Base-by-base conservation (phyloP, 768 basidiomycete species). In the Russula griseocarnosa region DNA sequence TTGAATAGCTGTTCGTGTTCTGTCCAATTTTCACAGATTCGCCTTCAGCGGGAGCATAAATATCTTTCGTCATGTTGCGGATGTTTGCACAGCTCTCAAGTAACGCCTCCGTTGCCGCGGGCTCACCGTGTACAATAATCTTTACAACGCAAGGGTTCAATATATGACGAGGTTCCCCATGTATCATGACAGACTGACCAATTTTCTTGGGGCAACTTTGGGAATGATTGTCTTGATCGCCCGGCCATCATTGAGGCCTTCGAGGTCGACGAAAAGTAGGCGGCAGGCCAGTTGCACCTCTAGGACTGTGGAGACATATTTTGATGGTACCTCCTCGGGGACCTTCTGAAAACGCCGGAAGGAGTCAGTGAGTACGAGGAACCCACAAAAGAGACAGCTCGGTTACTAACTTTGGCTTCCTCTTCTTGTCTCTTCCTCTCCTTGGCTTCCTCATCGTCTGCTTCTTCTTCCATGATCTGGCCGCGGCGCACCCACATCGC, bases 201-300 rank as follows among this genome's bases (percentile, higher is more conserved):
- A 86, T 79, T 94, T 95, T 22, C 97, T 83, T 34, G 97, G 97
- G 71, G 96, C 94, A 65, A 99, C 86, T 78, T 97, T 92, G 3
- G 96, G 92, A 5, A 98, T 87, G 67, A 99, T 97, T 0, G 91
- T 94, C 75, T 98, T 98, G 65, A 97, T 87, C 0, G 97, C 94
- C 65, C 96, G 90, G 2, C 96, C 96, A 70, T 99, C 97, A 70
- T 95, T 95, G 58, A 96, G 77, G 34, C 97, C 97, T 71, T 98
- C 97, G 84, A 98, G 86, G 71, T 99, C 96, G 52, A 98, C 86
- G 70, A 91, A 98, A 52, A 94, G 83, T 32, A 98, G 76, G 5
- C 89, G 85, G 69, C 96, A 97, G 34, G 89, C 85, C 38, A 98
- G 72, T 62, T 93, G 87, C 28, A 98, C 83, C 62, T 88, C 86